Base-by-base conservation (phyloP, 371 early-diverging fungal species). In the Apophysomyces ossiformis region DNA sequence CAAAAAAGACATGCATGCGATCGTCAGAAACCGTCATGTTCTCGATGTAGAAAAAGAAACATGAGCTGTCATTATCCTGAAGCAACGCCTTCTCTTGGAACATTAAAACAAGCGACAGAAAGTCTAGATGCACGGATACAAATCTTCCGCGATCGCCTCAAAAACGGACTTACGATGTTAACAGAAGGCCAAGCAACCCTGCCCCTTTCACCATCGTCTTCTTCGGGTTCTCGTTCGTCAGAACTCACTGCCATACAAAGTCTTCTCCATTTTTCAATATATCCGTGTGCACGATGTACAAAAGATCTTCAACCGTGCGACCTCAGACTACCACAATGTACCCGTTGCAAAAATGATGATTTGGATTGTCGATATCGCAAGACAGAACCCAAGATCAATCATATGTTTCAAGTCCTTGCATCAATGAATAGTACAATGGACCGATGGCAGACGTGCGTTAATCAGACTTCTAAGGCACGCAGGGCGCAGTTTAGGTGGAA, bases 391-490 rank as follows among this genome's bases (percentile, higher is more conserved):
- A 82, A 77, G 45, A 77, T 75, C 9, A 79, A 73, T 21, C 75
- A 77, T 60, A 69, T 82, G 18, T 77, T 77, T 1, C 73, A 75
- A 41, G 76, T 74, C 0, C 44, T 82, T 13, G 66, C 63, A 12
- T 72, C 76, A 0, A 74, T 82, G 75, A 82, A 82, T 58, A 71
- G 68, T 26, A 73, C 75, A 9, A 69, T 82, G 65, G 82, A 82
- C 61, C 70, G 75, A 26, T 75, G 72, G 74, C 69, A 73, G 57
- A 64, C 43, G 32, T 62, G 44, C 57, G 54, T 65, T 8, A 58
- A 68, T 13, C 50, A 60, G n/a, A 60, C 64, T 63, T 58, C 60
- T 21, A 62, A 73, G 15, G 63, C 72, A 38, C 61, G 57, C 4
- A 66, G 57, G 7, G 69, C 68, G n/a, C 54, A 26, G 21, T 70